Conservation (phyloP, 805 yeast species). For the Nakazawaea ishiwadae region DNA sequence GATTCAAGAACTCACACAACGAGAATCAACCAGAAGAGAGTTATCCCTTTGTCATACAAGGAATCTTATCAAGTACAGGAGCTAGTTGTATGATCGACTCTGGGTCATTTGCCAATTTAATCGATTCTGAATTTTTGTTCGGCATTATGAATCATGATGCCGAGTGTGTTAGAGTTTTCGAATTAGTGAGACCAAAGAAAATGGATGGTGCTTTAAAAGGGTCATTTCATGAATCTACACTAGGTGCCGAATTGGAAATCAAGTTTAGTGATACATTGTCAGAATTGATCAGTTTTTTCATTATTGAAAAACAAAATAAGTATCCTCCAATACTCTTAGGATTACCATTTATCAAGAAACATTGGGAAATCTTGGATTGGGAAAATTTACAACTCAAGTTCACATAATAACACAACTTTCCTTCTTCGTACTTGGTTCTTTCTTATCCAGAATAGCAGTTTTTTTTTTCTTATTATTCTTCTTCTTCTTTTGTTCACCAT, state of each 20-base stretch:
- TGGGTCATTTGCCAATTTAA: constrained; percentile 8
- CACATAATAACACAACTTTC: constrained; percentile 7
- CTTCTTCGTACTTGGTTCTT: not conserved
- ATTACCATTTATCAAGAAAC: constrained; percentile 1
- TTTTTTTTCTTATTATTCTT: not conserved
- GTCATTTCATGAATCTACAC: not conserved
- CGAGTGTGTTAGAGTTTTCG: not conserved
- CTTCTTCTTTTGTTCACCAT: not conserved
- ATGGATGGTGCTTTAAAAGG: constrained; percentile 8
- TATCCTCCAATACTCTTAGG: constrained; percentile 4
- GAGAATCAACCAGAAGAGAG: constrained; percentile 13
- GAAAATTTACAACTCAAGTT: not conserved
- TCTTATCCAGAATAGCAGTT: not conserved
- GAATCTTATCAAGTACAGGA: not conserved
- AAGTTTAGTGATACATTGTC: not conserved
- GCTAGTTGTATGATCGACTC: constrained; percentile 5
- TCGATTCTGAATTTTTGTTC: constrained; percentile 1
- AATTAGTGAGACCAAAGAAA: not conserved
- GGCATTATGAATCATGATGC: not conserved
- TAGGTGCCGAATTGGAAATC: constrained; percentile 3
- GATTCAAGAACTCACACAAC: too few species aligned
- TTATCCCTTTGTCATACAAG: constrained; percentile 1
- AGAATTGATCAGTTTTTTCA: constrained; percentile 2
- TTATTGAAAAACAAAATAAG: constrained; percentile 5
- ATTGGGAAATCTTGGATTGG: constrained; percentile 4